Base-by-base conservation (phyloP, 2,329 filamentous ascomycete genomes). In the Intubia oerlemansii region DNA sequence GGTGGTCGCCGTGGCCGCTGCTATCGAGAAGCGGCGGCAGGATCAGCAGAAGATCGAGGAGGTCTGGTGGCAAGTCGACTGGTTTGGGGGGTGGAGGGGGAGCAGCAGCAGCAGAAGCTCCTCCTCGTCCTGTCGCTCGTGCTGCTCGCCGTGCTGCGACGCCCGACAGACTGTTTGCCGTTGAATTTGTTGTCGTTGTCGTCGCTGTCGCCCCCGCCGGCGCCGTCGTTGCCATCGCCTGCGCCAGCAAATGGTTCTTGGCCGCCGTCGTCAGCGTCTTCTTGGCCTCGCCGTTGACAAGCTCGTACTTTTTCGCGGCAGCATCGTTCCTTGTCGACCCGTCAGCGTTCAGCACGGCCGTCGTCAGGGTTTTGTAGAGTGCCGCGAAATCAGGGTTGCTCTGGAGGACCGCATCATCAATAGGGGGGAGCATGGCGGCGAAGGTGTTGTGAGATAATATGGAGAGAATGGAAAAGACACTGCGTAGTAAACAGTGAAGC, bases 381-480 rank as follows among this genome's bases (percentile, higher is more conserved):
- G 53, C 50, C n/a, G 62, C 59, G 39, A 73, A 74, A 14, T 62
- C 55, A 0, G 66, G 66, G 36, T 73, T 72, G 33, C 51, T 54
- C 29, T 56, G 45, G 2, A 74, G 44, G 12, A 72, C 49, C 0
- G 53, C 38, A 7, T 60, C 52, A 13, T 72, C 66, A 7, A 72
- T 46, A 0, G 64, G 65, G 0, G 67, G 67, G 3, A 72, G 46
- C 64, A 71, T 70, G 3, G n/a, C 18, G 18, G 18, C 7, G 7
- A 10, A 10, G 6, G 18, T 19, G 6, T 19, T 6, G 18, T 19
- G 18, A 19, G n/a, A n/a, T n/a, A n/a, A n/a, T n/a, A n/a, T n/a
- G n/a, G n/a, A n/a, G n/a, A n/a, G n/a, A n/a, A n/a, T n/a, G n/a
- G n/a, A n/a, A n/a, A n/a, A n/a, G n/a, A n/a, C 3, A 12, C 44